Evolutionary conservation across 2,329 filamentous ascomycete species (phyloP).

Genomic region (Arthrinium puccinioides): DNA sequence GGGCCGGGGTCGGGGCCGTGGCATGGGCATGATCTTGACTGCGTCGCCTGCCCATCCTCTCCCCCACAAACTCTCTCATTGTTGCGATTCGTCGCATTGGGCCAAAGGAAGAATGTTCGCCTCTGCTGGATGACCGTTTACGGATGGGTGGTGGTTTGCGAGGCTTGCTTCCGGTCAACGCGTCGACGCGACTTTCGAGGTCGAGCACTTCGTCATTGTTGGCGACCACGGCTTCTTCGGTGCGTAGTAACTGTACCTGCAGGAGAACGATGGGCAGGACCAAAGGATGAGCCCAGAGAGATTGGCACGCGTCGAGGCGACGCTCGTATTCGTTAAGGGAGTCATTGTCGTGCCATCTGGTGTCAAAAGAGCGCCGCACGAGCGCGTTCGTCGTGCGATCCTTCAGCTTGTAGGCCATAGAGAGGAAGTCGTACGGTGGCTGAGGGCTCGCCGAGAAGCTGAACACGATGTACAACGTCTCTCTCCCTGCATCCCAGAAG

Average conservation of each 20-base stretch:
- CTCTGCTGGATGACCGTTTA: constrained; percentile 9
- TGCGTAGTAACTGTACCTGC: constrained; percentile 37
- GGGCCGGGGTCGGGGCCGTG: background rate
- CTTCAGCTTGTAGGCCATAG: constrained; percentile 35
- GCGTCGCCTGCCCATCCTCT: constrained; percentile 11
- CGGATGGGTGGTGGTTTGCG: constrained; percentile 17
- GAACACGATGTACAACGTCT: constrained; percentile 29
- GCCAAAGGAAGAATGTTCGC: constrained; percentile 7
- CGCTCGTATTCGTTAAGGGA: constrained; percentile 38
- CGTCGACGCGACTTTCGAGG: constrained; percentile 34
- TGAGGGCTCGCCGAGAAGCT: constrained; percentile 36
- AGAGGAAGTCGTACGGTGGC: constrained; percentile 39
- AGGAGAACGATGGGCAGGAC: constrained; percentile 37
- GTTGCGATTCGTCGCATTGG: constrained; percentile 18
- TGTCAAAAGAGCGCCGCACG: constrained; percentile 35
- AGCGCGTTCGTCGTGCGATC: constrained; percentile 31
- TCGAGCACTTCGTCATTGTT: constrained; percentile 34
- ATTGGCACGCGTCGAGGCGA: constrained; percentile 34
- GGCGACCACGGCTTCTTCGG: constrained; percentile 34
- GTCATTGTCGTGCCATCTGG: constrained; percentile 30
- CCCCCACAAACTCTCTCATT: constrained; percentile 17
- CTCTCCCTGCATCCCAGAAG: constrained; percentile 20
- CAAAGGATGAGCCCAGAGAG: constrained; percentile 38
- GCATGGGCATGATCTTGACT: background rate
- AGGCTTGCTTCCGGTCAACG: constrained; percentile 27